phyloP scores from a whole-genome alignment of 352 stramenopile species.

The Salisapilia sapeloensis region DNA sequence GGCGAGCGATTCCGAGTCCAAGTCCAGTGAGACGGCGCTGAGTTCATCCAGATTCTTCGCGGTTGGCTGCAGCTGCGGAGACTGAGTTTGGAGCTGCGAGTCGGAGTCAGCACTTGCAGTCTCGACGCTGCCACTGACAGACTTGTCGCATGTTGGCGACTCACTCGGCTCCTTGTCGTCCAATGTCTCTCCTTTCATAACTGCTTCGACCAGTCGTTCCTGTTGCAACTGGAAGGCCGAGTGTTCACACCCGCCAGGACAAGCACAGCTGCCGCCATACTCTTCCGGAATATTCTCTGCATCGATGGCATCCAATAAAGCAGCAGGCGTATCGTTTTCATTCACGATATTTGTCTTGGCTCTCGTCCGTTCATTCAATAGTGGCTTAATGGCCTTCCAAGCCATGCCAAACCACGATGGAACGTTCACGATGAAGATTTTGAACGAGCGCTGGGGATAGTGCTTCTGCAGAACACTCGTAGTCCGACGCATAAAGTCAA shows the following conservation, averaged over 20 bases:
- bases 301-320: constrained; percentile 40
- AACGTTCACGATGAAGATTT: constrained; percentile 87
- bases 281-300: constrained; percentile 43
- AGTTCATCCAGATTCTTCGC: constrained; percentile 3
- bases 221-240: constrained; percentile 51
- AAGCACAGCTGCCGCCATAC: constrained; percentile 51
- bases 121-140: too few species aligned
- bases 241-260: constrained; percentile 43
- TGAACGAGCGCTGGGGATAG: constrained; percentile 79
- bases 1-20: too few species aligned
- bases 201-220: constrained; percentile 27
- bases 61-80: too few species aligned
- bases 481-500: constrained; percentile 70
- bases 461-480: constrained; percentile 75
- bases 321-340: constrained; percentile 29
- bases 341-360: constrained; percentile 80
- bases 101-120: too few species aligned
- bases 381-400: constrained; percentile 80
- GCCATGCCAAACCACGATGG: constrained; percentile 83
- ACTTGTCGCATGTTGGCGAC: too few species aligned
- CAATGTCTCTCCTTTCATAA: constrained; percentile 30
- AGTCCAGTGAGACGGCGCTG: too few species aligned
- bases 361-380: constrained; percentile 77
- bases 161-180: constrained; percentile 15
- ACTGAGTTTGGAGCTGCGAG: too few species aligned